Evolutionary conservation across 371 early-diverging fungal species (phyloP).

Genomic region (Lichtheimia hyalospora): DNA sequence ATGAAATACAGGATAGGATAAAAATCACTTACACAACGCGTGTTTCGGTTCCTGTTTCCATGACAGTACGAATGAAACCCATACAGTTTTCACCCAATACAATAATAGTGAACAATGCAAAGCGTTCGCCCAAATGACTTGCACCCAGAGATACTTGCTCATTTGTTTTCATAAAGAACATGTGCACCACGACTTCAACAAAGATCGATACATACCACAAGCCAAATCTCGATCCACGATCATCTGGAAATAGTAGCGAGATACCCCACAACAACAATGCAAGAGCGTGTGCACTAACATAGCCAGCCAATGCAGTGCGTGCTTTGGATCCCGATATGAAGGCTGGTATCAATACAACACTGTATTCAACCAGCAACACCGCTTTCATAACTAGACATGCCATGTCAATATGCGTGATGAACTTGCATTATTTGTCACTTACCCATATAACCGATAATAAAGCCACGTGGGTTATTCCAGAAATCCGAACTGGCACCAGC

Average conservation of each 20-base stretch:
- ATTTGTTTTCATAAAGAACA: slow-evolving; percentile 41
- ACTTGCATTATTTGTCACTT: slow-evolving; percentile 4
- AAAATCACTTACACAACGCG: slow-evolving; percentile 32
- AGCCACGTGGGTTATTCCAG: slow-evolving; percentile 29
- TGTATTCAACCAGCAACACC: slow-evolving; percentile 36
- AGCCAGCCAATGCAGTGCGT: slow-evolving; percentile 27
- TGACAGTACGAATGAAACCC: slow-evolving; percentile 47
- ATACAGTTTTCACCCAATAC: slow-evolving; percentile 54
- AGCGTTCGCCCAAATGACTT: slow-evolving; percentile 58
- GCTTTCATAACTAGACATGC: slow-evolving; percentile 43
- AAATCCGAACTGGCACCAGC: slow-evolving; percentile 39
- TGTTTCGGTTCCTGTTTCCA: slow-evolving; percentile 29
- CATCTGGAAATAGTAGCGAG: slow-evolving; percentile 29
- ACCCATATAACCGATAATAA: slow-evolving; percentile 52
- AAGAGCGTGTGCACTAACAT: slow-evolving; percentile 37
- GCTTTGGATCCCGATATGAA: slow-evolving; percentile 23
- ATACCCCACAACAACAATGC: slow-evolving; percentile 54
- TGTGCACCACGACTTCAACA: slow-evolving; percentile 42
- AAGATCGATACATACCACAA: slow-evolving; percentile 55
- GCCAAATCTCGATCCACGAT: slow-evolving; percentile 29
- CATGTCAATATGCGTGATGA: not conserved
- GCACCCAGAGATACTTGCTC: slow-evolving; percentile 55
- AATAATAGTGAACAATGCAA: slow-evolving; percentile 58
- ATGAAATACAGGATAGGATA: not conserved
- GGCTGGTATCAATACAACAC: slow-evolving; percentile 26